These are phyloP conservation scores for Silene coronaria DNA, from an alignment of 179 eudicot species.

Conservation along the genomic window DNA sequence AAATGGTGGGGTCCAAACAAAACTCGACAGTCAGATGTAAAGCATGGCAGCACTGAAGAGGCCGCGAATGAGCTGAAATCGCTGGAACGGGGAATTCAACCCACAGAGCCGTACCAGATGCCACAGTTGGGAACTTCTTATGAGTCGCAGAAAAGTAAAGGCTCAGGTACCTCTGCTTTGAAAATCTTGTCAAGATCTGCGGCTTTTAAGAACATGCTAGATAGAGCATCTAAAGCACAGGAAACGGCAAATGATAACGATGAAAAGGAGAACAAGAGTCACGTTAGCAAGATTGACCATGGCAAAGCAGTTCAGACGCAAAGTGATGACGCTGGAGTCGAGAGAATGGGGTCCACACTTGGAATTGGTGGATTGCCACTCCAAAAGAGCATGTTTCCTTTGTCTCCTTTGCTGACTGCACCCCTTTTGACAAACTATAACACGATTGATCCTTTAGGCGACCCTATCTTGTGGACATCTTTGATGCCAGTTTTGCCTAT, in stretches of 20 bases:
- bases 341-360: constrained; percentile 43
- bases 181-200: constrained; percentile 78
- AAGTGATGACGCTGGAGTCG: constrained; percentile 44
- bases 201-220: constrained; percentile 80
- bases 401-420: constrained; percentile 65
- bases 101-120: constrained; percentile 89
- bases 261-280: constrained; percentile 75
- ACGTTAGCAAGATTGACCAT: constrained; percentile 46
- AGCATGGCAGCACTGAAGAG: constrained; percentile 54
- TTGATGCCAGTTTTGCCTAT: constrained; percentile 65
- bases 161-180: constrained; percentile 62
- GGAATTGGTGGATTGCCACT: constrained; percentile 44
- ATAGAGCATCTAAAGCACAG: constrained; percentile 58
- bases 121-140: constrained; percentile 66
- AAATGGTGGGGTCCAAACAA: constrained; percentile 91
- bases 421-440: constrained; percentile 77
- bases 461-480: constrained; percentile 79
- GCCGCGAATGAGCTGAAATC: constrained; percentile 69
- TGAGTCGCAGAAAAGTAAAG: constrained; percentile 50
- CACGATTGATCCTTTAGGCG: constrained; percentile 63
- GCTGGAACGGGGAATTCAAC: constrained; percentile 47
- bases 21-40: constrained; percentile 53
- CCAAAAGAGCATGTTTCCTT: constrained; percentile 57
- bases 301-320: constrained; percentile 66
- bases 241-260: constrained; percentile 50